Evolutionary conservation across 495 filamentous ascomycete genomes (phyloP), one percentile per base, ranked within the genome.

Genomic region (Amniculicola lignicola): DNA sequence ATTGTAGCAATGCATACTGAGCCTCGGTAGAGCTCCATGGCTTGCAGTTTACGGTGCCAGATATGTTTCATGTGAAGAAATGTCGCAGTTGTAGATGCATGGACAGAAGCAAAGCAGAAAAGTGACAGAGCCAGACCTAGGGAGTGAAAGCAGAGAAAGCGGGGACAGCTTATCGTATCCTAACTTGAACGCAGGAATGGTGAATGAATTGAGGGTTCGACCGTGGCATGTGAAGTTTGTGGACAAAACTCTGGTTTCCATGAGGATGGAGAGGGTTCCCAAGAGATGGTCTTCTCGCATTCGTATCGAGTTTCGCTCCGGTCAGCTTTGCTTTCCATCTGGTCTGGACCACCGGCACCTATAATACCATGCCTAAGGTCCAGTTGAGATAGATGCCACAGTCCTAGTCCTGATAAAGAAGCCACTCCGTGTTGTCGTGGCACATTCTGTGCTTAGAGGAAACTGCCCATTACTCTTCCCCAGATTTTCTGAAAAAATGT

Each of bases 1-100:
- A 33, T 24, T 36, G 19, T 40, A 45, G 33, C 25, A 31, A 9
- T 28, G 21, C 2, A 14, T 24, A 24, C 22, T 42, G 37, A 33
- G 49, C 49, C 49, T 53, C 49, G 49, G 49, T 53, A 53, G 11
- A 6, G 22, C 14, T 18, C 49, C 36, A 43, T 29, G 11, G 38
- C 36, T n/a, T n/a, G n/a, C n/a, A n/a, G n/a, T n/a, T n/a, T n/a
- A n/a, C n/a, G n/a, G n/a, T n/a, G n/a, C n/a, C n/a, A 31, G 48
- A 10, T 21, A 19, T 15, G 19, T 19, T 42, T 5, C 49, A 53
- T 53, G 49, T 53, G 49, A 53, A 53, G 18, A 16, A 37, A 19
- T 22, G 16, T n/a, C n/a, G n/a, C n/a, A n/a, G n/a, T n/a, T n/a
- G n/a, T n/a, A n/a, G n/a, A n/a, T n/a, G n/a, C n/a, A n/a, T n/a